phyloP scores from a whole-genome alignment of 306 rosid species.

The Inga laurina region DNA sequence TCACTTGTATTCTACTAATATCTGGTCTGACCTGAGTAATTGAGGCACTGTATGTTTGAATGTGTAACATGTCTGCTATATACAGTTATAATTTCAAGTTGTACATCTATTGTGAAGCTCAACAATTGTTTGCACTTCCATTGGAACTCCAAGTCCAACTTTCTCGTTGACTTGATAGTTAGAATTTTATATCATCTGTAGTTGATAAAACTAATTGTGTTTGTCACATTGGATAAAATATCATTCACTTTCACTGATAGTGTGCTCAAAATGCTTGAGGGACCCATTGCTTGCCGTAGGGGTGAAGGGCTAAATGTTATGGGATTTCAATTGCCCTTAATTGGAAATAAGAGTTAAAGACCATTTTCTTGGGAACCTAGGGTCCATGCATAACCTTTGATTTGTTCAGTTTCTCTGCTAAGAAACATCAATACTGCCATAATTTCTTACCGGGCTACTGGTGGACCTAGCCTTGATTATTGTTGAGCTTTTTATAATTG shows the following conservation, averaged over 20 bases:
- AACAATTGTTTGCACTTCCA: background rate
- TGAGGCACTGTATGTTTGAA: background rate
- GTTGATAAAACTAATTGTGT: slow-evolving; percentile 13
- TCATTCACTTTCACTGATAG: slow-evolving; percentile 4
- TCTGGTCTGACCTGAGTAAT: background rate
- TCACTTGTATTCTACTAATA: background rate
- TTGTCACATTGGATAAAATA: background rate
- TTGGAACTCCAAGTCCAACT: slow-evolving; percentile 2
- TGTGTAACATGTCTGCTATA: background rate
- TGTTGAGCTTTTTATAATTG: slow-evolving; percentile 16
- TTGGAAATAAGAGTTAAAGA: background rate
- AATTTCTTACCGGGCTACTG: background rate
- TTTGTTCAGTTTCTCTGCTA: background rate
- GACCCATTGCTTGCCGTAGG: slow-evolving; percentile 6
- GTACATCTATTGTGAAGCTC: background rate
- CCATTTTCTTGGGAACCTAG: background rate
- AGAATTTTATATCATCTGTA: slow-evolving; percentile 18
- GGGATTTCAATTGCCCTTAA: slow-evolving; percentile 11
- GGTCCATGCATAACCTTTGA: background rate
- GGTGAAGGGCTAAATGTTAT: slow-evolving; percentile 3
- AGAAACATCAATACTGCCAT: background rate
- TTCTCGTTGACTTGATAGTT: slow-evolving; percentile 8
- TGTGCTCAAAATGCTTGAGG: background rate
- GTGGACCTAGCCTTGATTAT: slow-evolving; percentile 15
- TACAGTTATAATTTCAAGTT: background rate